Base-by-base conservation (phyloP, 352 stramenopile species). In the Globisporangium middletonii region DNA sequence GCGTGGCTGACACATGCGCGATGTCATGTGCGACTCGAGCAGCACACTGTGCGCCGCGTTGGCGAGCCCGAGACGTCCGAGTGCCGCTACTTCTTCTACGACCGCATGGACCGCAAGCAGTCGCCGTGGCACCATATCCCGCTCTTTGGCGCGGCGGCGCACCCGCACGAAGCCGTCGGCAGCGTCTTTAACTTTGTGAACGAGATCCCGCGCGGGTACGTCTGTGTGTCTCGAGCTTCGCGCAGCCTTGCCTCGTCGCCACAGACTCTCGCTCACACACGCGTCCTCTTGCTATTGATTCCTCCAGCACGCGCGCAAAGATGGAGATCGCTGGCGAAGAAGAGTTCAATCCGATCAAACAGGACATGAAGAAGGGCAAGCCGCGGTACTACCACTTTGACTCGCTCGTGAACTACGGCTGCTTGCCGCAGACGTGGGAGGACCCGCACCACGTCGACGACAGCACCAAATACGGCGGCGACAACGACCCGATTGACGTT, bases 401-500 rank as follows among this genome's bases (percentile, higher is more conserved):
- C 33, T 93, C 85, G 30, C 68, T 95, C 19, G 79, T 93, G 67
- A 99, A 99, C 77, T 99, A 99, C 66, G 97, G 97, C 55, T 98
- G 88, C 63, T 68, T 99, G 57, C 97, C 97, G 47, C 97, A 99
- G 75, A 99, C 97, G 3, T 99, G 97, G 97, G 97, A 99, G 72
- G 96, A 99, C 71, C 97, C 97, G 6, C 93, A 93, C 53, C 84
- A 97, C 51, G 81, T 99, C 54, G 93, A 99, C 69, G 84, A 86
- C 3, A 77, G 88, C 62, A 93, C 98, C 41, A 92, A 94, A 50
- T 88, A 77, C 59, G 80, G 83, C 27, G 85, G 97, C 27, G 97
- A 99, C 72, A 96, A 99, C 67, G 97, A 99, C 86, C 97, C 97
- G 13, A 94, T 99, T 51, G 97, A 99, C 80, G 96, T 99, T 43